Evolutionary conservation across 2,329 filamentous ascomycete genomes (phyloP).

Genomic region (Fusarium sp.): DNA sequence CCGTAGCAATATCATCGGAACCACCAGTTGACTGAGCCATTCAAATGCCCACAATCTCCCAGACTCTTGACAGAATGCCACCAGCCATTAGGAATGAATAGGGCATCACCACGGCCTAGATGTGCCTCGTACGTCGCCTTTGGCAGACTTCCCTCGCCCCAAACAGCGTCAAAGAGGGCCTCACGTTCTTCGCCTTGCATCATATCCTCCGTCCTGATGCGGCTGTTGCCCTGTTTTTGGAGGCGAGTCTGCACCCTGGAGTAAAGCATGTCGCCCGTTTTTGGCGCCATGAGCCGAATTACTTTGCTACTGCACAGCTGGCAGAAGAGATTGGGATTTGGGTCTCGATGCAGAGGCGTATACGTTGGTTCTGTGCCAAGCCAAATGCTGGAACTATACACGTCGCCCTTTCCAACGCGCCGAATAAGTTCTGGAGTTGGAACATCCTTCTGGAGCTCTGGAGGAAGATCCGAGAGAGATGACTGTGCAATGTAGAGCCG

Average conservation of each 20-base stretch:
- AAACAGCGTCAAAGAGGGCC: constrained; percentile 74
- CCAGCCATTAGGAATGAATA: constrained; percentile 57
- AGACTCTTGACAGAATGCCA: constrained; percentile 58
- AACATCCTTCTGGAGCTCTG: constrained; percentile 68
- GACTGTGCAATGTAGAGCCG: constrained; percentile 89
- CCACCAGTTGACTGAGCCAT: constrained; percentile 58
- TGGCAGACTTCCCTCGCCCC: constrained; percentile 57
- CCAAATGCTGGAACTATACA: constrained; percentile 92
- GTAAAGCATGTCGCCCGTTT: constrained; percentile 71
- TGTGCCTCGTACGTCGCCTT: constrained; percentile 59
- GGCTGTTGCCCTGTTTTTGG: constrained; percentile 52
- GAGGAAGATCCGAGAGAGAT: constrained; percentile 73
- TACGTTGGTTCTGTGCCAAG: constrained; percentile 86
- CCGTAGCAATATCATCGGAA: constrained; percentile 47
- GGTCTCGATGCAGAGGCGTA: constrained; percentile 90
- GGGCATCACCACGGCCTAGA: constrained; percentile 62
- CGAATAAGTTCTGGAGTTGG: constrained; percentile 72
- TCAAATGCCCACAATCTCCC: constrained; percentile 48
- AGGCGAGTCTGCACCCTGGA: constrained; percentile 56
- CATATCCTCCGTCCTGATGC: constrained; percentile 84
- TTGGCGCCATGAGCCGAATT: constrained; percentile 75
- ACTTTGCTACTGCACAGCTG: constrained; percentile 79
- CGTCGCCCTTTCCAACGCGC: constrained; percentile 75
- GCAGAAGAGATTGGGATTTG: constrained; percentile 91
- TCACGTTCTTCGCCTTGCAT: constrained; percentile 81